Evolutionary conservation across 805 yeast genomes (phyloP).

Genomic region (Yarrowia keelungensis): DNA sequence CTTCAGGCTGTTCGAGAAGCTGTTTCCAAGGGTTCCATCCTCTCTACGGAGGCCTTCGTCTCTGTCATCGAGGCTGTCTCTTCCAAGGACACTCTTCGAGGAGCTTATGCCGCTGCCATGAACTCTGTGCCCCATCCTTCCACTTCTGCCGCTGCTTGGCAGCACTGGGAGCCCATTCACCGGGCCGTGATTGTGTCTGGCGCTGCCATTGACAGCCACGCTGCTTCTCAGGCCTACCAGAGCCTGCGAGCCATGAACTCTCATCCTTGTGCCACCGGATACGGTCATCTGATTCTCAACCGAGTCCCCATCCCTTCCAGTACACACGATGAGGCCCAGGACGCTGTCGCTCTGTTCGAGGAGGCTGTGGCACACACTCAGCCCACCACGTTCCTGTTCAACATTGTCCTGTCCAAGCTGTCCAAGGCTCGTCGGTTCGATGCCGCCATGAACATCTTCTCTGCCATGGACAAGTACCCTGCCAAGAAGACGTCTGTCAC

Average conservation of each 20-base stretch:
- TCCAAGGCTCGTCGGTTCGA: slow-evolving; percentile 51
- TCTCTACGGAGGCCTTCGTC: slow-evolving; percentile 10
- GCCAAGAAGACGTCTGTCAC: slow-evolving; percentile 48
- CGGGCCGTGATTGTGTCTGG: slow-evolving; percentile 45
- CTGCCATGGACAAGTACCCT: slow-evolving; percentile 47
- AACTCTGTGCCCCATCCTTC: slow-evolving; percentile 43
- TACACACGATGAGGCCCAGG: slow-evolving; percentile 49
- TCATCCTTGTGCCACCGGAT: slow-evolving; percentile 50
- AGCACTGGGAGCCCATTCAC: slow-evolving; percentile 47
- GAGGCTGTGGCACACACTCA: slow-evolving; percentile 46
- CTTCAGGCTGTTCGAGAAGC: slow-evolving; percentile 7
- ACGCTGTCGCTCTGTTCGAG: slow-evolving; percentile 48
- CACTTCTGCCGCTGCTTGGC: slow-evolving; percentile 42
- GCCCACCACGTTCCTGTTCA: slow-evolving; percentile 50
- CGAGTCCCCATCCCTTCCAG: background rate
- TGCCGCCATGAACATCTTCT: slow-evolving; percentile 48
- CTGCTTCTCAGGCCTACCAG: slow-evolving; percentile 43
- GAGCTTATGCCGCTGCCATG: slow-evolving; percentile 26
- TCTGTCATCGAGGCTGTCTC: slow-evolving; percentile 21
- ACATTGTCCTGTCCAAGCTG: slow-evolving; percentile 50
- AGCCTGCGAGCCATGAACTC: slow-evolving; percentile 46
- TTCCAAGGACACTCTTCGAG: slow-evolving; percentile 23
- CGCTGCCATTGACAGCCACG: slow-evolving; percentile 43
- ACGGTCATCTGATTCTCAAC: slow-evolving; percentile 48
- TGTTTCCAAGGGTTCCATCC: background rate